Evolutionary conservation across 2,329 filamentous ascomycete genomes (phyloP), one percentile per base, ranked within the genome.

Genomic region (Pseudogymnoascus sp.): DNA sequence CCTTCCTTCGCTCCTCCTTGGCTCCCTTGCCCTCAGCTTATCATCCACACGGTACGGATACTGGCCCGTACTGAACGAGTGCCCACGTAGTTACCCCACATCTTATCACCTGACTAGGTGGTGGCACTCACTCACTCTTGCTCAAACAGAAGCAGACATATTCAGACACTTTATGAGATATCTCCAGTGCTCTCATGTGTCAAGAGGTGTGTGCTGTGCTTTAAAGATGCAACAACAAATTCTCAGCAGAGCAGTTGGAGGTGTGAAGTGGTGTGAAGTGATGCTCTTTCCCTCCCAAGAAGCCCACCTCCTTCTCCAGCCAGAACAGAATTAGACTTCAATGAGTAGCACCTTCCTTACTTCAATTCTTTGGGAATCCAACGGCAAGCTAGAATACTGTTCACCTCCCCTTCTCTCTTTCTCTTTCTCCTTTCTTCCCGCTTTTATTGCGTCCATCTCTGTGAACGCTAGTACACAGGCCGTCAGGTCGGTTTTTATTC

Each of bases 401-500:
- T 55, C n/a, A 55, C 16, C 21, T 55, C 5, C 16, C 28, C 49
- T 33, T 35, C 28, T 21, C 49, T 55, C 49, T 21, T 35, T 33
- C 49, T 55, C 49, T 55, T 25, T 33, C n/a, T 33, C 49, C n/a
- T 35, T 21, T 55, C 5, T 4, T 21, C n/a, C n/a, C 14, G 16
- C 49, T 55, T 55, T 55, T 28, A 55, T 21, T 55, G 25, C 16
- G 49, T 33, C 49, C 28, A 55, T 33, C 49, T 33, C 9, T 35
- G 49, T 55, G 49, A 33, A n/a, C 28, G 25, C 49, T 33, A 12
- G 28, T 14, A 33, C 49, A 2, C 49, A 33, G 49, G 16, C 49
- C n/a, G n/a, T 55, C 49, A 33, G 28, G 28, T 55, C 49, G 16
- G 18, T 33, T 55, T 55, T 55, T 55, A 55, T 55, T 55, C 28